Evolutionary conservation across 1,139 yeast genomes (phyloP).

Genomic region (Candida albicans): DNA sequence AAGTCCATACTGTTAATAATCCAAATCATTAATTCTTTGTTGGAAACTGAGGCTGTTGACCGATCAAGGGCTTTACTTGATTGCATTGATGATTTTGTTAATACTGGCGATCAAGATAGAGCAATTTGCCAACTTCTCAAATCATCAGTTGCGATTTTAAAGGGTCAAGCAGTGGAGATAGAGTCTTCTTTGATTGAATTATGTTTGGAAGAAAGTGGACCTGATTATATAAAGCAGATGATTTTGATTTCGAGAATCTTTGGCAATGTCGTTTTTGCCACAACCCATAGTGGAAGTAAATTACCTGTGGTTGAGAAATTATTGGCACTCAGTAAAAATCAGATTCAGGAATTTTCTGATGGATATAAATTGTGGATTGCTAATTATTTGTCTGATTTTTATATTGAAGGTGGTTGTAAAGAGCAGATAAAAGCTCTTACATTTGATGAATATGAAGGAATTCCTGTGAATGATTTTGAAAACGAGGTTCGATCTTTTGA

Average conservation of each 20-base stretch:
- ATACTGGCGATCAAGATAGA: conserved; percentile 5
- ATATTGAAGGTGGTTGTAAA: conserved; percentile 19
- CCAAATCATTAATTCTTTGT: conserved; percentile 14
- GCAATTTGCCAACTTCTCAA: conserved; percentile 15
- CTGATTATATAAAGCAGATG: conserved; percentile 7
- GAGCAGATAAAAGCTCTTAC: conserved; percentile 8
- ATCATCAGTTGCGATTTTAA: conserved; percentile 15
- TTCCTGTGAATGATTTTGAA: conserved; percentile 11
- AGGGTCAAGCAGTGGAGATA: conserved; percentile 7
- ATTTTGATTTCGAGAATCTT: conserved; percentile 22
- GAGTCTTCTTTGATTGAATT: conserved; percentile 18
- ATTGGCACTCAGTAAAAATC: conserved; percentile 12
- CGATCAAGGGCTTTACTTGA: conserved; percentile 1
- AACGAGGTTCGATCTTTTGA: conserved; percentile 16
- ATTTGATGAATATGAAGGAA: conserved; percentile 13
- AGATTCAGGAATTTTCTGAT: conserved; percentile 12
- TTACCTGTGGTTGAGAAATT: conserved; percentile 23
- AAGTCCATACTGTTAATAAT: conserved; percentile 14
- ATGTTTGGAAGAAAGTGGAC: conserved; percentile 18
- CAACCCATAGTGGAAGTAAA: conserved; percentile 12
- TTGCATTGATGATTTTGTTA: conserved; percentile 13
- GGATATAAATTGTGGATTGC: conserved; percentile 43
- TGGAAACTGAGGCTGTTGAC: conserved; percentile 7
- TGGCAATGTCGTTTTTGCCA: conserved; percentile 8
- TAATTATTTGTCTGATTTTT: conserved; percentile 41